phyloP scores from a whole-genome alignment of 768 basidiomycete genomes.

The Psilocybe sp. region DNA sequence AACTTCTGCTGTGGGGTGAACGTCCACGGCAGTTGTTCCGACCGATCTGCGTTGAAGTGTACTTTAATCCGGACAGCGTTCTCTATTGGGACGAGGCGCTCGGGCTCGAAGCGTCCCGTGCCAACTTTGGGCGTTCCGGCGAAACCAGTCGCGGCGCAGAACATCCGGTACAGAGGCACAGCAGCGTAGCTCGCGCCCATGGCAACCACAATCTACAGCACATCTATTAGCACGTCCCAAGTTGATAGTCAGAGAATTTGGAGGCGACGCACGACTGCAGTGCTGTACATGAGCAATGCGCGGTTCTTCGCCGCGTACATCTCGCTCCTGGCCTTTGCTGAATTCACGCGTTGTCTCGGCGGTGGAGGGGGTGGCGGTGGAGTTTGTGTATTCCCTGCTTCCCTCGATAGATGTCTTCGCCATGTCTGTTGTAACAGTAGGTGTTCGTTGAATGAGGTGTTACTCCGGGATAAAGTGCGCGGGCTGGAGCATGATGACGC shows the following conservation, averaged over 20 bases:
- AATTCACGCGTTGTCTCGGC: not conserved
- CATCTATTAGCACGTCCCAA: not conserved
- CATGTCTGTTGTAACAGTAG: slow-evolving; percentile 4
- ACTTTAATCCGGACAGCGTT: slow-evolving; percentile 80
- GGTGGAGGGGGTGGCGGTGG: slow-evolving; percentile 1
- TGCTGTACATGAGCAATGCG: slow-evolving; percentile 78
- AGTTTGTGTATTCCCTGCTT: slow-evolving; percentile 2
- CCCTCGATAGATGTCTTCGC: slow-evolving; percentile 8
- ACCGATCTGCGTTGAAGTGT: slow-evolving; percentile 91
- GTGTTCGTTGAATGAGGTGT: not conserved
- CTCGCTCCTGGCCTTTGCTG: slow-evolving; percentile 26
- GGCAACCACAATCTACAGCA: slow-evolving; percentile 65
- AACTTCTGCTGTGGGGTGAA: slow-evolving; percentile 90
- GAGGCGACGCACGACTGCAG: slow-evolving; percentile 64
- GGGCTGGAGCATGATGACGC: slow-evolving; percentile 7
- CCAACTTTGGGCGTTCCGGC: slow-evolving; percentile 91
- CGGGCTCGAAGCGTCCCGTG: slow-evolving; percentile 79
- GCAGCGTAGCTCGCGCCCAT: slow-evolving; percentile 94
- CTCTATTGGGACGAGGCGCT: slow-evolving; percentile 76
- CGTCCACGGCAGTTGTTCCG: slow-evolving; percentile 88
- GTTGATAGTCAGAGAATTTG: not conserved
- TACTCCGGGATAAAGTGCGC: not conserved
- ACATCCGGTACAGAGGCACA: slow-evolving; percentile 95
- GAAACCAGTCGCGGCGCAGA: slow-evolving; percentile 97
- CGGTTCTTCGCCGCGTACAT: slow-evolving; percentile 61